Evolutionary conservation across 1,139 yeast genomes (phyloP).

Genomic region (Yamadazyma diddensiae): DNA sequence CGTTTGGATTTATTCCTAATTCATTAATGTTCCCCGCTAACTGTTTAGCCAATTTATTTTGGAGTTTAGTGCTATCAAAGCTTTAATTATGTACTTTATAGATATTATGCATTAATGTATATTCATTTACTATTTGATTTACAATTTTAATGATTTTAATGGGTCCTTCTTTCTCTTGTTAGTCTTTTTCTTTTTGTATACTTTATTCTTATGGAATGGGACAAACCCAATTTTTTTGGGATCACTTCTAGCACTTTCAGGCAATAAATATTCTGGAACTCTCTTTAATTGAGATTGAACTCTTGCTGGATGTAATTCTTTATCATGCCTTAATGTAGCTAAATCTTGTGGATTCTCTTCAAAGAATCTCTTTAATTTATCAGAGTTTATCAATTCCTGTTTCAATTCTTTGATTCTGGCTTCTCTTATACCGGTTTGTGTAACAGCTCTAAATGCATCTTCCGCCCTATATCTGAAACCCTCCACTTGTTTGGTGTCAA

Average conservation of each 20-base stretch:
- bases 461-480: constrained; percentile 96
- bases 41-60: constrained; percentile 53
- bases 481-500: constrained; percentile 90
- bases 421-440: constrained; percentile 85
- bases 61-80: constrained; percentile 52
- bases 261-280: constrained; percentile 88
- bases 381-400: constrained; percentile 83
- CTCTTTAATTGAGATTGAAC: constrained; percentile 84
- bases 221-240: constrained; percentile 68
- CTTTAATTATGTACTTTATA: not conserved
- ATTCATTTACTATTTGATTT: not conserved
- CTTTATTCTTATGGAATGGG: constrained; percentile 64
- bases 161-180: constrained; percentile 61
- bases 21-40: constrained; percentile 55
- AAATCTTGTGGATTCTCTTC: constrained; percentile 98
- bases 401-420: constrained; percentile 90
- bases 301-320: constrained; percentile 79
- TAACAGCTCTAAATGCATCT: constrained; percentile 95
- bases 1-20: constrained; percentile 48
- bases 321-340: constrained; percentile 85
- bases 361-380: constrained; percentile 88
- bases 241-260: constrained; percentile 69
- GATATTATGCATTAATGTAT: too few relatives aligned
- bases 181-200: constrained; percentile 43
- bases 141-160: constrained; percentile 48